Percentiles rank a stretch among this genome's conserved stretches.
Conservation (phyloP, 495 filamentous ascomycete genomes). For the Neurospora sp. region DNA sequence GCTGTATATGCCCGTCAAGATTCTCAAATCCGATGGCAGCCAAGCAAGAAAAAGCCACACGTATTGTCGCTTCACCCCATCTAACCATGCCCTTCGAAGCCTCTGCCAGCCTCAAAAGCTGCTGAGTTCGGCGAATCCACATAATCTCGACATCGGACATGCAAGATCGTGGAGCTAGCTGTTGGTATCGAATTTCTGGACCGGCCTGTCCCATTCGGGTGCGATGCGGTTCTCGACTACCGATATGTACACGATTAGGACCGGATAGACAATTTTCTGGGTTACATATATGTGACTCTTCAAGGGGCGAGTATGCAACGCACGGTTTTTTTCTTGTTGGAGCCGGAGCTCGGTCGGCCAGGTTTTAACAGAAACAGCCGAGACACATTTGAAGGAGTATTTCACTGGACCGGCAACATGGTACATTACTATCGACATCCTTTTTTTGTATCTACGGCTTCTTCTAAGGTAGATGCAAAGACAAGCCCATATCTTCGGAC, state of each 20-base stretch:
- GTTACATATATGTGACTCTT: background rate
- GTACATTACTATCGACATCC: background rate
- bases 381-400: background rate
- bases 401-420: background rate
- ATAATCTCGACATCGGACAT: background rate
- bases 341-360: background rate
- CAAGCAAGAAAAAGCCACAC: background rate
- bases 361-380: background rate
- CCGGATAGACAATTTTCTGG: background rate
- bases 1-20: background rate
- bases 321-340: background rate
- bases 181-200: background rate
- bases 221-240: background rate
- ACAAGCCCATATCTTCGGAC: conserved; percentile 63
- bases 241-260: background rate
- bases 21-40: background rate
- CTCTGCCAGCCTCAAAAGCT: background rate
- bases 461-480: conserved; percentile 17
- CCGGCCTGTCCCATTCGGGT: background rate
- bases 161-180: background rate
- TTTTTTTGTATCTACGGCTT: background rate
- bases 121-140: background rate
- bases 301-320: background rate
- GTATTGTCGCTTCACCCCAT: background rate
- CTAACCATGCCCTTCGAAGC: background rate